Conservation (phyloP, 768 basidiomycete genomes). For the Naganishia randhawae region DNA sequence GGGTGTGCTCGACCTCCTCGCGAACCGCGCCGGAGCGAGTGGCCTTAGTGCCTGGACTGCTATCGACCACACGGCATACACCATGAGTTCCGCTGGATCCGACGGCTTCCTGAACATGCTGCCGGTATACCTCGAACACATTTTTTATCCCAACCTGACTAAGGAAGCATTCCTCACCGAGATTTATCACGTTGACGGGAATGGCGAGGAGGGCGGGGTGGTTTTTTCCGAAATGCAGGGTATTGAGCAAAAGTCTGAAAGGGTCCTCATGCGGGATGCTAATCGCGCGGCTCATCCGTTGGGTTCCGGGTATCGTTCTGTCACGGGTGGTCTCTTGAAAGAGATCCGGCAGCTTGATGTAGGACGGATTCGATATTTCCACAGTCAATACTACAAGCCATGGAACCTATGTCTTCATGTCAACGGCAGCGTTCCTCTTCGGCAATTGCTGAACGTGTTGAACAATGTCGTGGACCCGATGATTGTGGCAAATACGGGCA, state of each 20-base stretch:
- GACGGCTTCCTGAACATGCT: slow-evolving; percentile 63
- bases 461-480: slow-evolving; percentile 78
- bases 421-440: slow-evolving; percentile 74
- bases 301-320: slow-evolving; percentile 84
- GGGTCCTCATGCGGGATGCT: slow-evolving; percentile 53
- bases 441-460: slow-evolving; percentile 72
- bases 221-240: slow-evolving; percentile 63
- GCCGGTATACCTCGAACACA: slow-evolving; percentile 82
- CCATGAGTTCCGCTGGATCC: slow-evolving; percentile 88
- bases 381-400: slow-evolving; percentile 82
- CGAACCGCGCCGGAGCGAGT: slow-evolving; percentile 68
- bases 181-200: slow-evolving; percentile 83
- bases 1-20: slow-evolving; percentile 88
- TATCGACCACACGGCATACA: slow-evolving; percentile 74
- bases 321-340: slow-evolving; percentile 94
- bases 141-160: slow-evolving; percentile 91
- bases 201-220: slow-evolving; percentile 88
- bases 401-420: slow-evolving; percentile 87
- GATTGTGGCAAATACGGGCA: slow-evolving; percentile 56
- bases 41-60: slow-evolving; percentile 90
- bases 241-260: slow-evolving; percentile 63
- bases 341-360: slow-evolving; percentile 77
- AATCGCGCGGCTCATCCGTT: slow-evolving; percentile 77
- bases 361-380: slow-evolving; percentile 87
- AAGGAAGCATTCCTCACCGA: slow-evolving; percentile 74